A percentile compares a stretch with the other conserved stretches of the same genome.
Conservation (phyloP, 176 grass and related monocot genomes). For the Guadua angustifolia region DNA sequence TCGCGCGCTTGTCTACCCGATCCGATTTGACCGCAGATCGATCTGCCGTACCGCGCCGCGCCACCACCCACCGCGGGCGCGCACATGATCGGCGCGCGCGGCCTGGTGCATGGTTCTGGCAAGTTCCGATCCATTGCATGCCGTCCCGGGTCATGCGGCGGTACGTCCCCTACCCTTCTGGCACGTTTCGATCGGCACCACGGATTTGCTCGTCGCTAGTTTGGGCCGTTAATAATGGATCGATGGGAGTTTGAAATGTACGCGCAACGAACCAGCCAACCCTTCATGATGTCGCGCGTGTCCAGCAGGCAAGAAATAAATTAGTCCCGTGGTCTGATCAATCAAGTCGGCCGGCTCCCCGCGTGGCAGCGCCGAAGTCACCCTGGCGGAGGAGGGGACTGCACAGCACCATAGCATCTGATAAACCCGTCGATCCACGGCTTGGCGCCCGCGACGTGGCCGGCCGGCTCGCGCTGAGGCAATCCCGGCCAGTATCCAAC, state of each 20-base stretch:
- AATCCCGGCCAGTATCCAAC: background rate
- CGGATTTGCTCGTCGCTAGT: slow-evolving; percentile 8
- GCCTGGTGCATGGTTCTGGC: background rate
- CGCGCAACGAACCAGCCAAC: background rate
- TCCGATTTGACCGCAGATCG: background rate
- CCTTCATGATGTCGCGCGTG: slow-evolving; percentile 34
- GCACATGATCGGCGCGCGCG: background rate
- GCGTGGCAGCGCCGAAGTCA: slow-evolving; percentile 36
- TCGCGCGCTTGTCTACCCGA: background rate
- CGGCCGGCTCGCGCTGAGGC: background rate
- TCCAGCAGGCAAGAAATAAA: background rate
- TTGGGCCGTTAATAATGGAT: slow-evolving; percentile 8
- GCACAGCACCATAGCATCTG: background rate
- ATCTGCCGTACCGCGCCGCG: background rate
- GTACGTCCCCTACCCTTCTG: background rate
- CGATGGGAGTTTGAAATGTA: background rate
- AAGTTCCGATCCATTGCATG: slow-evolving; percentile 5
- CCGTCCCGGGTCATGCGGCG: background rate
- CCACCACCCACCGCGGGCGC: background rate
- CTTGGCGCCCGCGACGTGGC: slow-evolving; percentile 28
- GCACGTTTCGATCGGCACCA: background rate
- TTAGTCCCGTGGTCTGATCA: slow-evolving; percentile 12
- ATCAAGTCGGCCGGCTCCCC: slow-evolving; percentile 26
- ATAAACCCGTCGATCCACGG: background rate
- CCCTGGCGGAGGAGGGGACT: slow-evolving; percentile 26